Conservation (phyloP, 768 basidiomycete genomes). For the Agrocybe pediades region DNA sequence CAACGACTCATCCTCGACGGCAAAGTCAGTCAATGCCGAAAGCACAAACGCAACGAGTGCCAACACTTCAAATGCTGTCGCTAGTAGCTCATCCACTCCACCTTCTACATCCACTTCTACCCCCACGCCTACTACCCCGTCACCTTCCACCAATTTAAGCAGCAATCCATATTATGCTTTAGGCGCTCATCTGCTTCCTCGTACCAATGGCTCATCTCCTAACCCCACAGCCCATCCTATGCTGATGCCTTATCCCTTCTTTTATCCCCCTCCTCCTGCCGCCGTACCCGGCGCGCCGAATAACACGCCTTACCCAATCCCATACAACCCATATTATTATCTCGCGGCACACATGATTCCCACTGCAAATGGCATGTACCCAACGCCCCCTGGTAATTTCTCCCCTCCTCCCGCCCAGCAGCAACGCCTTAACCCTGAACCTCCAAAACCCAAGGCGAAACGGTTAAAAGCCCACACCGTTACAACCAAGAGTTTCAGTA, state of each 20-base stretch:
- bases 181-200: conserved; percentile 28
- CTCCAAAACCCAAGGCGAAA: conserved; percentile 68
- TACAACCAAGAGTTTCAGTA: conserved; percentile 73
- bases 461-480: conserved; percentile 81
- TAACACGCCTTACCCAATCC: conserved; percentile 30
- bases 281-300: conserved; percentile 40
- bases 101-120: conserved; percentile 24
- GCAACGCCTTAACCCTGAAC: conserved; percentile 26
- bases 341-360: conserved; percentile 36
- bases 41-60: conserved; percentile 10
- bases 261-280: conserved; percentile 39
- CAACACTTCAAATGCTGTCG: conserved; percentile 10
- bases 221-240: conserved; percentile 30
- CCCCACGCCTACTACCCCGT: conserved; percentile 23
- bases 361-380: conserved; percentile 38
- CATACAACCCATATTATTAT: conserved; percentile 49
- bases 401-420: conserved; percentile 19
- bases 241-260: conserved; percentile 45
- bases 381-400: conserved; percentile 30
- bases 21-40: conserved; percentile 9
- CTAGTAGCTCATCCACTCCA: conserved; percentile 17
- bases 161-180: conserved; percentile 36
- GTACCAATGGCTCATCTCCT: conserved; percentile 19
- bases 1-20: neutral
- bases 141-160: conserved; percentile 28